Conservation (phyloP, 202 grass and related monocot species). For the Musa balbisiana region DNA sequence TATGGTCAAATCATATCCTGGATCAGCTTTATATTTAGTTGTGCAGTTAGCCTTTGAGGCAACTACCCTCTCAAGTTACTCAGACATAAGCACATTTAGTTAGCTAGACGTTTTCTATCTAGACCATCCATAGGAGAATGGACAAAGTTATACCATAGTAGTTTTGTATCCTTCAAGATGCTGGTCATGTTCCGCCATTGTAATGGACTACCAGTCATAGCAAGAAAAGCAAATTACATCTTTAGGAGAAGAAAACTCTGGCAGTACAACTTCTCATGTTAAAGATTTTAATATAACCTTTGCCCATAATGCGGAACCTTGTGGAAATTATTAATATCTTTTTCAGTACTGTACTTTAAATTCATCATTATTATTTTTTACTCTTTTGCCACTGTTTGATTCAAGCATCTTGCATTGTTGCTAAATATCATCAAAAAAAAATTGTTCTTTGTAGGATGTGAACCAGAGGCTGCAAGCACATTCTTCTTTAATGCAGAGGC, state of each 20-base stretch:
- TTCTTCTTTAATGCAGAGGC: conserved; percentile 76
- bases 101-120: neutral
- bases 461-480: conserved; percentile 58
- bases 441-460: conserved; percentile 40
- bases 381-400: neutral
- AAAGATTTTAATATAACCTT: no score
- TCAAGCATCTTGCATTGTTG: no score
- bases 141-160: neutral
- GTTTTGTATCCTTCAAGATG: neutral
- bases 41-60: no score
- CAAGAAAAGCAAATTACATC: neutral
- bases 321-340: neutral
- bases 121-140: neutral
- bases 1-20: neutral
- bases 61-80: no score
- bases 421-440: neutral
- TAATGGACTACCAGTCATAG: neutral
- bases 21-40: no score
- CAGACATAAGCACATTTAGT: no score
- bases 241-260: no score
- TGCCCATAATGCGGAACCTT: no score
- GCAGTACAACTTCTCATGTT: no score
- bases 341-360: neutral
- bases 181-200: neutral
- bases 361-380: neutral